Evolutionary conservation across 257 asterid genomes (phyloP).

Genomic region (Penstemon barbatus): DNA sequence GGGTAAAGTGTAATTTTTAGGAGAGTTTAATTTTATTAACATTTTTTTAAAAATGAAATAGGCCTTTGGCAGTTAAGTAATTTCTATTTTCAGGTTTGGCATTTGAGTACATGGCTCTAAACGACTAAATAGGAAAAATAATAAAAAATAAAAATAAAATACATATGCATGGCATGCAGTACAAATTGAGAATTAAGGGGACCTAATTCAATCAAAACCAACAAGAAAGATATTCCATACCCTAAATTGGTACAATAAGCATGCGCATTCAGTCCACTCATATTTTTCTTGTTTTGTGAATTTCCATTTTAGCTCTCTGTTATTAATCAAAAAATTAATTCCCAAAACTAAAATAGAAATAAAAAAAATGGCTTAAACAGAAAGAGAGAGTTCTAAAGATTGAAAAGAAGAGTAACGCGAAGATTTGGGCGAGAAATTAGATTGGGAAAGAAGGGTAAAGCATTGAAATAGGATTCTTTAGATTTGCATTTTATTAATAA

Average conservation of each 20-base stretch:
- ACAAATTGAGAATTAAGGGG: too few species aligned
- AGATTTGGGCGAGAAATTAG: constrained; percentile 60
- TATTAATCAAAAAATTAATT: constrained; percentile 14
- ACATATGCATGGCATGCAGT: too few species aligned
- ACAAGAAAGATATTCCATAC: background rate
- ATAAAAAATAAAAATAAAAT: too few species aligned
- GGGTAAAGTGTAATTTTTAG: too few species aligned
- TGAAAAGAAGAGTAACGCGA: constrained; percentile 42
- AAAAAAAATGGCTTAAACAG: constrained; percentile 4
- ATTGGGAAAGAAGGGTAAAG: constrained; percentile 30
- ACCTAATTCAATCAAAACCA: too few species aligned
- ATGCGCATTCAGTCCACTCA: constrained; percentile 34
- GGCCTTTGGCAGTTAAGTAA: too few species aligned
- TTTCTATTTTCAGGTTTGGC: too few species aligned
- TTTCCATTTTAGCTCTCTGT: constrained; percentile 11
- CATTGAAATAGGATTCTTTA: constrained; percentile 52
- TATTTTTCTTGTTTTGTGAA: constrained; percentile 34
- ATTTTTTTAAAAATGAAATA: too few species aligned
- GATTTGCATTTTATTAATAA: constrained; percentile 46
- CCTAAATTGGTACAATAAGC: constrained; percentile 33
- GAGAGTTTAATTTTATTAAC: too few species aligned
- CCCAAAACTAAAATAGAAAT: constrained; percentile 22
- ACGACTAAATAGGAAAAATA: too few species aligned
- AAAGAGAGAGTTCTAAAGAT: constrained; percentile 40
- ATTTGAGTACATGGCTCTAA: too few species aligned